Base-by-base conservation (phyloP, 805 yeast species). In the Yarrowia keelungensis region DNA sequence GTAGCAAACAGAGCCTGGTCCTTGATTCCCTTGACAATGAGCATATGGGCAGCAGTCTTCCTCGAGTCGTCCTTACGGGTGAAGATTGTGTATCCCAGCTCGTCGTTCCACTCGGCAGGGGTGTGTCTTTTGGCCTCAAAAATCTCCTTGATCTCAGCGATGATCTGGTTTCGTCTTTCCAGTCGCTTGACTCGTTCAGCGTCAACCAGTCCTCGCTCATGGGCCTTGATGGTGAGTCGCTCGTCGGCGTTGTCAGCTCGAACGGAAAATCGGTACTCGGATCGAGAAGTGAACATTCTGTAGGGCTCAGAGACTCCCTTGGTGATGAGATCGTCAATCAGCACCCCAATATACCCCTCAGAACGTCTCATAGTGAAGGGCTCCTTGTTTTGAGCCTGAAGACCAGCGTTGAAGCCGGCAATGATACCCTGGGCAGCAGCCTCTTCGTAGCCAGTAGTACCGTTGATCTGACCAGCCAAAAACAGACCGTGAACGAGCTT, bases 391-490 rank as follows among this genome's bases (percentile, higher is more conserved):
- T 74, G 75, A 12, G 78, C 75, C 0, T 87, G 74, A 35, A 92
- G 80, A 0, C 97, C 97, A 0, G 99, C 98, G 77, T 95, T 95
- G 47, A 93, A 88, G 10, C 99, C 99, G 0, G 99, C 99, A 54
- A 95, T 80, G 67, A 92, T 83, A 1, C 99, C 99, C 75, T 95
- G 99, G 0, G 98, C 90, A 2, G 97, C 97, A 0, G 99, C 99
- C 76, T 95, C 99, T 79, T 95, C 99, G 74, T 95, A 95, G 0
- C 99, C 99, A 0, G 99, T 95, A 0, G 99, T 95, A 42, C 99
- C 99, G 75, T 95, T 95, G 50, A 95, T 95, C 77, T 95, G 99
- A 1, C 99, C 99, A 0, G 99, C 99, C 54, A 95, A 80, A 76
- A 80, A 95, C 45, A 95, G 78, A 0, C 98, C 98, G 11, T 83